A percentile compares a stretch with the other conserved stretches of the same genome.
Conservation (phyloP, 768 basidiomycete species). For the Lentinula detonsa region DNA sequence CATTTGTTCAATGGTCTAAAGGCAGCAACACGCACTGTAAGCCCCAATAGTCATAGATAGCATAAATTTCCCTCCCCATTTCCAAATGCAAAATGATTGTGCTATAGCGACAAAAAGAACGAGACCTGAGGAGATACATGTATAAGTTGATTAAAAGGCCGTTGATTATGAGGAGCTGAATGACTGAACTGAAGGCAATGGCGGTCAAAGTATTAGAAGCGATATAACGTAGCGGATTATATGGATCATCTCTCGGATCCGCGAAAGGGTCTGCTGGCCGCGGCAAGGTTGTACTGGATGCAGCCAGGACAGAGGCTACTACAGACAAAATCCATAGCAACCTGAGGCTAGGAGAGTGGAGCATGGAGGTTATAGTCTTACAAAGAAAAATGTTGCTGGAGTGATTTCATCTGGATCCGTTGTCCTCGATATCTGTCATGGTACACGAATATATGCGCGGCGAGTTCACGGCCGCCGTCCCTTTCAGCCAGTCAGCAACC, state of each 20-base stretch:
- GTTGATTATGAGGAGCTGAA: neutral
- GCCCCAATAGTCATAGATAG: constrained; percentile 55
- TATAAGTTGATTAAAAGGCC: neutral
- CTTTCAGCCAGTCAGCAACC: neutral
- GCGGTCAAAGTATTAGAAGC: constrained; percentile 45
- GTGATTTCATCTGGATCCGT: neutral
- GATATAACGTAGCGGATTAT: constrained; percentile 52
- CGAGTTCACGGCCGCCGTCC: neutral
- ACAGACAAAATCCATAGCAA: constrained; percentile 8
- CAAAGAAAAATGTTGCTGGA: neutral
- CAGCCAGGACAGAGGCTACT: constrained; percentile 9
- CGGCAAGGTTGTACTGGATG: constrained; percentile 15
- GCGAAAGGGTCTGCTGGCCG: constrained; percentile 33
- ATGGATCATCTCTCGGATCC: constrained; percentile 46
- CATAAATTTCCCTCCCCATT: constrained; percentile 53
- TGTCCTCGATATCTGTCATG: neutral
- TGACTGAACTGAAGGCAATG: constrained; percentile 39
- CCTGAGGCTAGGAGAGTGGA: neutral
- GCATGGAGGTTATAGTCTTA: neutral
- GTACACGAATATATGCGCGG: neutral
- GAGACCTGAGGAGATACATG: constrained; percentile 20
- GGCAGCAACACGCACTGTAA: constrained; percentile 33
- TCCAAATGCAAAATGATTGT: constrained; percentile 36
- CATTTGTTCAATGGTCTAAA: too few relatives aligned
- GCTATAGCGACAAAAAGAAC: constrained; percentile 33